Evolutionary conservation across 345 rosid species (phyloP).

Genomic region (Excoecaria cochinchinensis): DNA sequence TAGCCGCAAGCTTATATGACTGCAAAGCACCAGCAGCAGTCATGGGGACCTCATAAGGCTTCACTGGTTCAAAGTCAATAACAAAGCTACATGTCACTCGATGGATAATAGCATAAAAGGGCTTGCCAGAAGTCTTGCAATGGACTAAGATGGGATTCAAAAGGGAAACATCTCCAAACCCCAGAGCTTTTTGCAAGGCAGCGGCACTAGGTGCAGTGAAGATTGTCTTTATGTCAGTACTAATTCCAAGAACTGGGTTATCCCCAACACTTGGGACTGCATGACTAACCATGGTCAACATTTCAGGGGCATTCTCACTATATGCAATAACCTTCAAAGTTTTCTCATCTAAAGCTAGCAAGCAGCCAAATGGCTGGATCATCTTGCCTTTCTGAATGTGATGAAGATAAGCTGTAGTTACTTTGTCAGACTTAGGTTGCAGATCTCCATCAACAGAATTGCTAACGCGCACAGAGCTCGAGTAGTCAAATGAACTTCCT

Average conservation of each 20-base stretch:
- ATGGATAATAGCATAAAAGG: constrained; percentile 88
- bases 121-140: constrained; percentile 93
- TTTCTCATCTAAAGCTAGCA: constrained; percentile 89
- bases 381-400: constrained; percentile 93
- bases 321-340: constrained; percentile 80
- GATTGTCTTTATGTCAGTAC: constrained; percentile 69
- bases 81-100: constrained; percentile 87
- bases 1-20: constrained; percentile 95
- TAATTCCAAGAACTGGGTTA: constrained; percentile 66
- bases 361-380: constrained; percentile 96
- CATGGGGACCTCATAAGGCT: constrained; percentile 94
- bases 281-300: constrained; percentile 84
- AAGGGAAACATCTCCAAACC: constrained; percentile 82
- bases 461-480: constrained; percentile 68
- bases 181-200: constrained; percentile 82
- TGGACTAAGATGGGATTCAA: constrained; percentile 92
- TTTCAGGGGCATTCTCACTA: constrained; percentile 90
- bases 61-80: constrained; percentile 91
- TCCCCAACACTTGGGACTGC: constrained; percentile 97
- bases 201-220: constrained; percentile 88
- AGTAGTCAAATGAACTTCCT: constrained; percentile 86
- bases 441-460: constrained; percentile 38
- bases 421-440: constrained; percentile 74
- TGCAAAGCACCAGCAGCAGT: constrained; percentile 97
- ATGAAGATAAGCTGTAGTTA: constrained; percentile 87